Conservation (phyloP, 2,329 filamentous ascomycete genomes). For the Aspergillus sp. region DNA sequence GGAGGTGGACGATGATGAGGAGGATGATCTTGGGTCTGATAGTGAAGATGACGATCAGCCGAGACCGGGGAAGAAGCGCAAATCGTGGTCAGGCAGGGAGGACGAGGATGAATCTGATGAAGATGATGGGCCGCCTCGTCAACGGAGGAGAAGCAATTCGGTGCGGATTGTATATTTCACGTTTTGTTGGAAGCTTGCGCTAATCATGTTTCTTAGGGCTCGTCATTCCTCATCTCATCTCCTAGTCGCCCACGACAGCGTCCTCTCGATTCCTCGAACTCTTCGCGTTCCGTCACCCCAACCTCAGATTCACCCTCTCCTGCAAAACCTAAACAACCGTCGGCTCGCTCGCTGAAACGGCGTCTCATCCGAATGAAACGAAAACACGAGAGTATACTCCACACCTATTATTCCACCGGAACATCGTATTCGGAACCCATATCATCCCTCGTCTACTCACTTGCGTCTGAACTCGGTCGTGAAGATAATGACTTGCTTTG, state of each 20-base stretch:
- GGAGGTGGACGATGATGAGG: slow-evolving; percentile 69
- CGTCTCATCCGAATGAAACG: slow-evolving; percentile 67
- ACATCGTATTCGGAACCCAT: slow-evolving; percentile 92
- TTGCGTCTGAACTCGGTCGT: slow-evolving; percentile 88
- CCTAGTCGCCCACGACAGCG: slow-evolving; percentile 35
- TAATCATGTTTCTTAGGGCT: slow-evolving; percentile 23
- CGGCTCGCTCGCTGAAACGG: slow-evolving; percentile 63
- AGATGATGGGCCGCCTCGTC: slow-evolving; percentile 67
- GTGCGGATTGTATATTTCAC: slow-evolving; percentile 41
- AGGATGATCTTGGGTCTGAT: slow-evolving; percentile 51
- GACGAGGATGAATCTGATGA: slow-evolving; percentile 62
- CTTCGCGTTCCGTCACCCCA: slow-evolving; percentile 41
- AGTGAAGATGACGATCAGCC: slow-evolving; percentile 49
- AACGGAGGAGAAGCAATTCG: slow-evolving; percentile 80
- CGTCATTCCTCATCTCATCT: slow-evolving; percentile 33
- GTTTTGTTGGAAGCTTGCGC: neutral
- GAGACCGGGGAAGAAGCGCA: slow-evolving; percentile 58
- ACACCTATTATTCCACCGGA: slow-evolving; percentile 78
- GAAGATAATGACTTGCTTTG: slow-evolving; percentile 96
- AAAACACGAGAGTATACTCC: slow-evolving; percentile 69
- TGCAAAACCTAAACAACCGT: slow-evolving; percentile 52
- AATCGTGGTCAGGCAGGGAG: slow-evolving; percentile 67
- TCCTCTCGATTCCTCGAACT: slow-evolving; percentile 38
- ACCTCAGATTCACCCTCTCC: slow-evolving; percentile 35
- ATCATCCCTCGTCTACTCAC: slow-evolving; percentile 86